Base-by-base conservation (phyloP, 176 grass and related monocot species). In the Dactylis glomerata region DNA sequence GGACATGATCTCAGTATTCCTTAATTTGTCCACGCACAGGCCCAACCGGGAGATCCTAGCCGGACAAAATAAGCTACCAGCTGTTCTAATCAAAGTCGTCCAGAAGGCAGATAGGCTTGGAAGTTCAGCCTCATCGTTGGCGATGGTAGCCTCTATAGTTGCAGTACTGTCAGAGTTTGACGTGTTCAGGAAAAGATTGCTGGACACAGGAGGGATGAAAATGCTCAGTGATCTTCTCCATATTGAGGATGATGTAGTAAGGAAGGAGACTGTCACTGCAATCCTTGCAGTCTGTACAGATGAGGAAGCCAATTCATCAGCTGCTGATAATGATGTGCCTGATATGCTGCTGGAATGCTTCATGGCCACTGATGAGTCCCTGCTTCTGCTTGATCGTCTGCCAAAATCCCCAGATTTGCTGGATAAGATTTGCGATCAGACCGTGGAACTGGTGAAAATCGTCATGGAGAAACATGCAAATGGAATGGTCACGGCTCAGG, bases 21-120 rank as follows among this genome's bases (percentile, higher is more conserved):
- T 82, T 34, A 82, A 82, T 28, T 78, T 90, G 64, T 77, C 88
- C 57, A 66, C 86, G 20, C 73, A 90, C 79, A 78, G 63, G 79
- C 73, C 54, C 27, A 90, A 86, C 44, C 44, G 65, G 83, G 44
- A 77, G 83, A 82, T 90, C 73, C 83, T 90, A 54, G 73, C 83
- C 41, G 33, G 24, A 55, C 63, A 24, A 9, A 64, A 20, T 8
- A 37, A 54, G 70, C 63, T 86, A 24, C 79, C 83, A 78, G 83
- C 14, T 78, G 79, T 30, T 64, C 54, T 90, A 77, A 78, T 54
- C 52, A 62, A 78, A 27, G 30, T 65, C 16, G 7, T 7, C 20
- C 11, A 36, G 47, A 90, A 46, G 20, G 33, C 75, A 78, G 12
- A 23, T 61, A 81, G 0, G 42, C 19, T 62, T 27, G 83, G 83